Base-by-base conservation (phyloP, 805 yeast species). In the Lachancea meyersii region DNA sequence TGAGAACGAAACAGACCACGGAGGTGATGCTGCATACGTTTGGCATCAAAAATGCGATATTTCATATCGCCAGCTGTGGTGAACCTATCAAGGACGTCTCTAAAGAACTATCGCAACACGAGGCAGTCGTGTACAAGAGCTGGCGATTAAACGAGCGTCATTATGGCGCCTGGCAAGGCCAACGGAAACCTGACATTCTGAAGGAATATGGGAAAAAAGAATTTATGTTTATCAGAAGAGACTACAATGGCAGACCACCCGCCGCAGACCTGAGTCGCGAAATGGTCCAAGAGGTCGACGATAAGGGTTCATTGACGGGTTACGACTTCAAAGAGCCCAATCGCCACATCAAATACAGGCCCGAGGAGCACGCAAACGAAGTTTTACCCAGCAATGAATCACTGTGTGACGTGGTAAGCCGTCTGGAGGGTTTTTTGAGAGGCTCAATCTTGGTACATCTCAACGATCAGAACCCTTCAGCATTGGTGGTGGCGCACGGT, bases 121-220 rank as follows among this genome's bases (percentile, higher is more conserved):
- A 69, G 58, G 67, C 74, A 20, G 75, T 73, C 34, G 76, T 79
- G 45, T 65, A 73, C 54, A 79, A 85, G 65, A 72, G 82, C 4
- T 84, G 91, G 91, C 74, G 91, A 65, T 65, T 84, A 55, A 84
- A 84, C 64, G 94, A 84, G 63, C 76, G 94, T 64, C 94, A 84
- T 66, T 84, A 84, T 67, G 94, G 94, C 47, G 76, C 78, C 34
- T 73, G 85, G 67, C 93, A 84, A 67, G 94, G 94, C 38, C 75
- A 77, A 57, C 76, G 82, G 50, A 85, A 85, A 65, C 80, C 79
- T 27, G 76, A 76, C 34, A 76, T 86, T 23, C 65, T 83, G 54
- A 67, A 72, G 50, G 67, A 75, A 53, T 80, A 78, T 60, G 95
- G 95, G 32, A 69, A 78, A 54, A 83, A 80, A 49, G 68, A 82